These are phyloP conservation scores for Scedosporium minutisporum DNA, from an alignment of 2,329 filamentous ascomycete species.

Conservation along the genomic window DNA sequence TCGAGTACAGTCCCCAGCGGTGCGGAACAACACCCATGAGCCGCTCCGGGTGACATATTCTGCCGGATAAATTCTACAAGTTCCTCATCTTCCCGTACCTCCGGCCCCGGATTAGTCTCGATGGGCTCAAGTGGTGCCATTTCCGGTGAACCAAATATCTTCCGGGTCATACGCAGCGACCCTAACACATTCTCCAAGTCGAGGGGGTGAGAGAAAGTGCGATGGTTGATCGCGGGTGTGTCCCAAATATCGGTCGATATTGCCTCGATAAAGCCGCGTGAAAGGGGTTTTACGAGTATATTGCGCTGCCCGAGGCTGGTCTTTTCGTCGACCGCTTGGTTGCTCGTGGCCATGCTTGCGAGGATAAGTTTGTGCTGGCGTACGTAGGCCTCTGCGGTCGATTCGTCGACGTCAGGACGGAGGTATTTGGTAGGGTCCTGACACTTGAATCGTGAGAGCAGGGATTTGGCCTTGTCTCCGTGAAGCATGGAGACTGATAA, in stretches of 20 bases:
- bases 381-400: conserved; percentile 23
- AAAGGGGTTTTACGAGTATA: conserved; percentile 21
- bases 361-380: conserved; percentile 27
- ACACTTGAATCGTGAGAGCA: conserved; percentile 14
- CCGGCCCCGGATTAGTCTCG: conserved; percentile 21
- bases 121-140: conserved; percentile 20
- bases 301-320: conserved; percentile 11
- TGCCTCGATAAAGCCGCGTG: conserved; percentile 22
- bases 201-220: conserved; percentile 26
- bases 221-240: conserved; percentile 27
- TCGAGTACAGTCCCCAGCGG: neutral
- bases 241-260: conserved; percentile 24
- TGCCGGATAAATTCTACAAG: conserved; percentile 14
- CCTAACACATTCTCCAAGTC: conserved; percentile 27
- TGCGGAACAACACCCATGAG: neutral
- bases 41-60: conserved; percentile 10
- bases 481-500: conserved; percentile 8
- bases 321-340: conserved; percentile 22
- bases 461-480: conserved; percentile 17
- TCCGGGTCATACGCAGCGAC: conserved; percentile 24
- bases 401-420: conserved; percentile 18
- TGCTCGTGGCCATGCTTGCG: conserved; percentile 19
- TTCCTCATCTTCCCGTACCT: conserved; percentile 21
- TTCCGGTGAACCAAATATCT: conserved; percentile 24
- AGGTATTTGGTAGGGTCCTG: conserved; percentile 22